These are phyloP conservation scores for Mikania micrantha DNA, from an alignment of 129 eudicot genomes.

Conservation along the genomic window DNA sequence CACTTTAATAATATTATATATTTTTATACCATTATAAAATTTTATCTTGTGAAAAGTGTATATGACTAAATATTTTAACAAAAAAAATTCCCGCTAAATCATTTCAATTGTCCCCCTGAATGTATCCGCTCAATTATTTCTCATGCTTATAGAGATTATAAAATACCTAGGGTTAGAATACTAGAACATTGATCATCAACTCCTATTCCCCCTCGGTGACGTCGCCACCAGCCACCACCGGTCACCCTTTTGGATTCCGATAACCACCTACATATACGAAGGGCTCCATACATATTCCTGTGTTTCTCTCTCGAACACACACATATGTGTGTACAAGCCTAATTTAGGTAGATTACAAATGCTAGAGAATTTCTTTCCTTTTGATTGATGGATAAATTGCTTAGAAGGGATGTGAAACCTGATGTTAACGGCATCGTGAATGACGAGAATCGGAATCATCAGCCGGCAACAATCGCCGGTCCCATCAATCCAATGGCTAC, in stretches of 20 bases:
- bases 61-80: no score
- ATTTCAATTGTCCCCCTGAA: no score
- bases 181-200: no score
- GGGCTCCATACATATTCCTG: neutral
- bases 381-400: neutral
- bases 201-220: constrained; percentile 23
- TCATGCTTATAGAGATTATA: no score
- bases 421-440: constrained; percentile 38
- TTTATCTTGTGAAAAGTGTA: no score
- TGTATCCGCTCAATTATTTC: no score
- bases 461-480: constrained; percentile 26
- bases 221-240: constrained; percentile 17
- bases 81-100: no score
- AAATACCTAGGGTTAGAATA: no score
- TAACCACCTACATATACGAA: neutral
- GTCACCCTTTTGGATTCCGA: neutral
- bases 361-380: neutral
- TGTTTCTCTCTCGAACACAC: neutral
- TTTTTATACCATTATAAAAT: no score
- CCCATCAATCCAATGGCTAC: constrained; percentile 98
- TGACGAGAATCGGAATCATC: constrained; percentile 16
- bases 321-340: neutral
- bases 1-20: no score
- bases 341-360: constrained; percentile 5
- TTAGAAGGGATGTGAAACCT: constrained; percentile 22